These are phyloP conservation scores for Podaxis sp. DNA, from an alignment of 768 basidiomycete genomes.

Conservation along the genomic window DNA sequence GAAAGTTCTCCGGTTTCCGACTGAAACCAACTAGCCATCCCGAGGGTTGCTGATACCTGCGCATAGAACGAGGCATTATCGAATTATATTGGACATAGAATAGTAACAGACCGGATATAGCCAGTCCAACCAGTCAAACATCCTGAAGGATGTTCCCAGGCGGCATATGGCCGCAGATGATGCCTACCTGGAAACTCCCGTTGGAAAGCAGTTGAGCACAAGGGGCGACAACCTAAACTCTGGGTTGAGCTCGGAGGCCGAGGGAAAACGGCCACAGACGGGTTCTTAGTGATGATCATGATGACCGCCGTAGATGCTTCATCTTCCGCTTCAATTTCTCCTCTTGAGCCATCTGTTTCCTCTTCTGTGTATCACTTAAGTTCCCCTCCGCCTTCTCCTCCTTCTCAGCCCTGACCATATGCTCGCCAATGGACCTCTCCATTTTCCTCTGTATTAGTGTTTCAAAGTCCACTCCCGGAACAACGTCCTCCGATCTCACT, in stretches of 20 bases:
- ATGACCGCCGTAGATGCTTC: constrained; percentile 19
- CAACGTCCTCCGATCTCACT: constrained; percentile 24
- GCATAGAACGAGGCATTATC: background rate
- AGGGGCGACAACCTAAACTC: background rate
- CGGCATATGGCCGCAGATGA: background rate
- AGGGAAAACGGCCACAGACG: background rate
- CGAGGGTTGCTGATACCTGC: background rate
- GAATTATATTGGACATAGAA: background rate
- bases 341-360: constrained; percentile 44
- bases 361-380: constrained; percentile 68
- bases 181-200: background rate
- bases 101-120: constrained; percentile 1
- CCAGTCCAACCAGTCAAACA: background rate
- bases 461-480: constrained; percentile 17
- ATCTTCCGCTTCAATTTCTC: constrained; percentile 35
- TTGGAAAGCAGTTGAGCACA: background rate
- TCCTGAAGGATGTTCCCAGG: background rate
- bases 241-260: background rate
- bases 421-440: constrained; percentile 63
- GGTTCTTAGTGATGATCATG: background rate
- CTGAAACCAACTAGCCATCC: background rate
- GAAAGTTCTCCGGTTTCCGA: background rate
- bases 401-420: constrained; percentile 36
- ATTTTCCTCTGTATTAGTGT: constrained; percentile 55
- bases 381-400: constrained; percentile 53